Base-by-base conservation (phyloP, 176 grass and related monocot species). In the Elaeis guineensis region DNA sequence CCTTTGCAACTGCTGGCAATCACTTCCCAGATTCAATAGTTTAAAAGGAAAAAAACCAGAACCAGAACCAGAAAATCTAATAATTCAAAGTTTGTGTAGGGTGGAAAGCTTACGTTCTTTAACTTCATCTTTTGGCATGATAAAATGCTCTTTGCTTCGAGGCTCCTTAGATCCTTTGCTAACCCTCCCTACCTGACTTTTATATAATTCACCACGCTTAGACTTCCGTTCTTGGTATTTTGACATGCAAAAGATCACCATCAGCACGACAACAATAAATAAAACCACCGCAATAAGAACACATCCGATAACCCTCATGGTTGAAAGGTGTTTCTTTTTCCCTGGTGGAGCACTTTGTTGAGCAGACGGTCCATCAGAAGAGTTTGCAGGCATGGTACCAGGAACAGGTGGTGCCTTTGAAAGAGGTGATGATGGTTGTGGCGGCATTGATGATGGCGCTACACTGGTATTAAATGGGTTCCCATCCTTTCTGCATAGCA, bases 401-500 rank as follows among this genome's bases (percentile, higher is more conserved):
- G 87, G 6, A 70, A 56, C 58, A 26, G 61, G 80, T 12, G 8
- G 35, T 73, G 75, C 49, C 62, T 67, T 70, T 76, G 87, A 78
- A 79, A 20, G 82, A 78, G 79, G 79, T 63, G 71, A 55, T 17
- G 60, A 25, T 60, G 80, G 64, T 71, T 75, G 65, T 50, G 65
- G 57, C 5, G 75, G 75, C 16, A 77, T 79, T 28, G 80, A 75
- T 52, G 91, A 87, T 76, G 94, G 94, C 39, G 79, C 78, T 78
- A 98, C 81, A 51, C 71, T 88, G 35, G 88, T 93, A 70, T 98
- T 89, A 62, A 98, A 98, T 74, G 93, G 93, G 54, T 98, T 98
- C 30, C 94, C 94, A 77, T 93, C 94, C 77, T 77, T 89, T 76
- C 94, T 98, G 88, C 28, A 63, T 24, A 66, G 20, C 25, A 77